Conservation (phyloP, 306 rosid species). For the Quercus gilva region DNA sequence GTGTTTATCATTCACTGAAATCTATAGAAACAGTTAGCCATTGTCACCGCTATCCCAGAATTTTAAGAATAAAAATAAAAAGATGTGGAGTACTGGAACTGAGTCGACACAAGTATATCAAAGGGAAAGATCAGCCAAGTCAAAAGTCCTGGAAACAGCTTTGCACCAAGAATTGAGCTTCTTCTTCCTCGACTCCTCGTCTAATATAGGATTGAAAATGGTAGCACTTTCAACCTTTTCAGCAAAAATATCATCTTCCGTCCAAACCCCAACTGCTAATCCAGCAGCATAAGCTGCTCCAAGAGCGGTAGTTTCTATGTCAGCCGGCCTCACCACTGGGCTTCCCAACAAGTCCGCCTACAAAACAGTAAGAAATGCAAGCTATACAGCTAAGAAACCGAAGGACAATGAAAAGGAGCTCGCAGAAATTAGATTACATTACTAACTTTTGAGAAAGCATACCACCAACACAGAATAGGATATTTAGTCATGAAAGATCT, state of each 20-base stretch:
- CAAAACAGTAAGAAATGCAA: conserved; percentile 1
- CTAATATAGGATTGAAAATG: conserved; percentile 46
- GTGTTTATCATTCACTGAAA: background rate
- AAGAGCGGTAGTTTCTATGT: conserved; percentile 88
- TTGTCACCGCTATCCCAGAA: background rate
- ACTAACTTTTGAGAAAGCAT: background rate
- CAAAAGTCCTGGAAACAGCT: conserved; percentile 82
- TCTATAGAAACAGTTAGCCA: background rate
- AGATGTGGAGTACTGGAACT: background rate
- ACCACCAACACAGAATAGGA: background rate
- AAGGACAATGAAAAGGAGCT: background rate
- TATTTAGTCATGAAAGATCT: background rate
- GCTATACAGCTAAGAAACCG: background rate
- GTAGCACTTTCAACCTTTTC: conserved; percentile 40
- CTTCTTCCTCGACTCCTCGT: conserved; percentile 58
- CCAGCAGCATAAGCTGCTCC: conserved; percentile 99
- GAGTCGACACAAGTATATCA: conserved; percentile 19
- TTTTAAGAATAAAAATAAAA: background rate
- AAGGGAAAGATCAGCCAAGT: conserved; percentile 76
- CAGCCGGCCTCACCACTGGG: conserved; percentile 76
- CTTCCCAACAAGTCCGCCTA: conserved; percentile 81
- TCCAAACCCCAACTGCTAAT: conserved; percentile 81
- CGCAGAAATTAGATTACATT: background rate
- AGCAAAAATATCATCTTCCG: conserved; percentile 51
- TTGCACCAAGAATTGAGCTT: conserved; percentile 76